A percentile compares a stretch with the other conserved stretches of the same genome.
Conservation (phyloP, 352 stramenopile species). For the Globisporangium alternatum region DNA sequence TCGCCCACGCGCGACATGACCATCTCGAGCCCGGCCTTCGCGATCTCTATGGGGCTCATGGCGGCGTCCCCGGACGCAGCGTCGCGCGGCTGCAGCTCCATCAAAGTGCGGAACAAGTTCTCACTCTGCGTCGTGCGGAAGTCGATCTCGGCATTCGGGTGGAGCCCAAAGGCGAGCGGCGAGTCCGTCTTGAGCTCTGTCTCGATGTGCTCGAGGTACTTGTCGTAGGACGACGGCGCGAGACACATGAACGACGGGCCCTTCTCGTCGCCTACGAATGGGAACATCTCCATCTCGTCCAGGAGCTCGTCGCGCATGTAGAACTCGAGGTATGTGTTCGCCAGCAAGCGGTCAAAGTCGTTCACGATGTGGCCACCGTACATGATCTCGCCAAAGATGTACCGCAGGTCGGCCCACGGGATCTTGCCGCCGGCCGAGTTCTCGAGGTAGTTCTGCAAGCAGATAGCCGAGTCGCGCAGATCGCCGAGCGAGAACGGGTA, state of each 20-base stretch:
- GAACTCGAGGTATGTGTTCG: slow-evolving; percentile 97
- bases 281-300: slow-evolving; percentile 98
- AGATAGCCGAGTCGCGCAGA: slow-evolving; percentile 93
- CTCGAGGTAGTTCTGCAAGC: slow-evolving; percentile 96
- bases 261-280: slow-evolving; percentile 96
- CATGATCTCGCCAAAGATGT: slow-evolving; percentile 97
- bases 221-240: slow-evolving; percentile 95
- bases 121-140: slow-evolving; percentile 97
- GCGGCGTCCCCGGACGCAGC: slow-evolving; percentile 80
- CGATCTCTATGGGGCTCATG: slow-evolving; percentile 92
- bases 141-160: slow-evolving; percentile 98
- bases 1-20: slow-evolving; percentile 95
- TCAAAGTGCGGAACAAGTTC: slow-evolving; percentile 93
- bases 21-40: slow-evolving; percentile 88
- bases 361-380: slow-evolving; percentile 97
- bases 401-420: slow-evolving; percentile 95
- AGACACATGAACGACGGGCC: slow-evolving; percentile 92
- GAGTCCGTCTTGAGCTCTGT: slow-evolving; percentile 95
- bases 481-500: slow-evolving; percentile 97
- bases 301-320: slow-evolving; percentile 98
- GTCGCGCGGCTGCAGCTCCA: slow-evolving; percentile 94
- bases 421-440: slow-evolving; percentile 94
- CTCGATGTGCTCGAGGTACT: slow-evolving; percentile 97
- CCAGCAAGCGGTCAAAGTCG: slow-evolving; percentile 93
- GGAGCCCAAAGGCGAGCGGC: slow-evolving; percentile 95